A percentile compares a stretch with the other conserved stretches of the same genome.
phyloP scores from a whole-genome alignment of 331 rosid species.

The Acacia concinna region DNA sequence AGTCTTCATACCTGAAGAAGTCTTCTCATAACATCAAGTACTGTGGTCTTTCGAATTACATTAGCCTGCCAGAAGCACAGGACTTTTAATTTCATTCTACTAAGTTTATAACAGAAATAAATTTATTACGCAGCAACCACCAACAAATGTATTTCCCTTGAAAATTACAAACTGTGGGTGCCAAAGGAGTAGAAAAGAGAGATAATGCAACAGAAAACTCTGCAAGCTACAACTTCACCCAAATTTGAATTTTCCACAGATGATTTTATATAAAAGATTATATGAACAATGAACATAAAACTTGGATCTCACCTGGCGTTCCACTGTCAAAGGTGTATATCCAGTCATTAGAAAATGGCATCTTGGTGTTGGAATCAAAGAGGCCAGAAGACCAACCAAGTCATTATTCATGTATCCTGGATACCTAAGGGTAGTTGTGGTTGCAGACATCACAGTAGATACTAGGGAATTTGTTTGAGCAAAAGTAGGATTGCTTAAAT shows the following conservation, averaged over 20 bases:
- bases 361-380: slow-evolving; percentile 94
- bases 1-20: slow-evolving; percentile 78
- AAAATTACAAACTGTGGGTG: background rate
- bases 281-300: background rate
- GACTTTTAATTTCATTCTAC: slow-evolving; percentile 17
- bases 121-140: slow-evolving; percentile 1
- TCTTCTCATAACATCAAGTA: slow-evolving; percentile 97
- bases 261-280: background rate
- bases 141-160: background rate
- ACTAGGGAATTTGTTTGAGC: slow-evolving; percentile 96
- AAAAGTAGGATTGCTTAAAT: slow-evolving; percentile 91
- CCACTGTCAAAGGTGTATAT: slow-evolving; percentile 95
- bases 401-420: slow-evolving; percentile 99
- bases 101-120: background rate
- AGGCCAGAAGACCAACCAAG: slow-evolving; percentile 97
- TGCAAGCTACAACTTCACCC: background rate
- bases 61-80: slow-evolving; percentile 70
- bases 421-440: slow-evolving; percentile 94
- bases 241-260: slow-evolving; percentile 8
- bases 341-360: slow-evolving; percentile 99
- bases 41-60: slow-evolving; percentile 96
- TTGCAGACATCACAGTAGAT: slow-evolving; percentile 98
- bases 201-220: slow-evolving; percentile 10
- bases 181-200: background rate
- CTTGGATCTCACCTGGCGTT: slow-evolving; percentile 73